Evolutionary conservation across 2,329 filamentous ascomycete species (phyloP), one percentile per base, ranked within the genome.

Genomic region (Microdochium paspali): DNA sequence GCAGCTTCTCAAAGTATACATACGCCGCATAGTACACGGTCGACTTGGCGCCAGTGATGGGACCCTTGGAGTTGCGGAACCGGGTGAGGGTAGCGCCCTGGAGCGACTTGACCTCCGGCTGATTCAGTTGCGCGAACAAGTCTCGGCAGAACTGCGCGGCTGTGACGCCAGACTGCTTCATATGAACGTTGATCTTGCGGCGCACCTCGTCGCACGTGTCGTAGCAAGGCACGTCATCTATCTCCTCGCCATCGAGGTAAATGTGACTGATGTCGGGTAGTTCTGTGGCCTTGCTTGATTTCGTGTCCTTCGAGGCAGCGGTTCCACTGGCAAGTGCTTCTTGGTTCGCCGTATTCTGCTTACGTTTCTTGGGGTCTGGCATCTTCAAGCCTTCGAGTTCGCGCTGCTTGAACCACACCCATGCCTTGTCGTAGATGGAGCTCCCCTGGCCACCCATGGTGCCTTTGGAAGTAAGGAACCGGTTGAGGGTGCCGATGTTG

Each of bases 161-260:
- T 0, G 72, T 77, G 42, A 77, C 58, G 25, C 65, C 65, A 0
- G 67, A 61, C 47, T 52, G 60, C 44, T 70, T 64, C n/a, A 82
- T 64, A 51, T 75, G 66, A 2, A 67, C 68, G 42, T 65, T 67
- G 58, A 82, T 78, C 62, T 81, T 82, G 50, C 61, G 66, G 25
- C 78, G 71, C 24, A 82, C 57, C 47, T 76, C 73, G 56, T 82
- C 74, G 61, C 78, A 82, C 4, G 70, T 74, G 52, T 82, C 77
- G 56, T 66, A 81, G 10, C 81, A 62, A 0, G 60, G 56, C 4
- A 80, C 74, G 0, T 48, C 49, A 31, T 70, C 67, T 0, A 58
- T 57, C n/a, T 63, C 61, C 25, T 71, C 70, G 55, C 72, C 72
- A 0, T 62, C 56, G 0, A 81, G 65, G 9, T 58, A 31, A 28